These are phyloP conservation scores for Mycosphaerelloides madeirae DNA, from an alignment of 2,329 filamentous ascomycete genomes.

Conservation along the genomic window DNA sequence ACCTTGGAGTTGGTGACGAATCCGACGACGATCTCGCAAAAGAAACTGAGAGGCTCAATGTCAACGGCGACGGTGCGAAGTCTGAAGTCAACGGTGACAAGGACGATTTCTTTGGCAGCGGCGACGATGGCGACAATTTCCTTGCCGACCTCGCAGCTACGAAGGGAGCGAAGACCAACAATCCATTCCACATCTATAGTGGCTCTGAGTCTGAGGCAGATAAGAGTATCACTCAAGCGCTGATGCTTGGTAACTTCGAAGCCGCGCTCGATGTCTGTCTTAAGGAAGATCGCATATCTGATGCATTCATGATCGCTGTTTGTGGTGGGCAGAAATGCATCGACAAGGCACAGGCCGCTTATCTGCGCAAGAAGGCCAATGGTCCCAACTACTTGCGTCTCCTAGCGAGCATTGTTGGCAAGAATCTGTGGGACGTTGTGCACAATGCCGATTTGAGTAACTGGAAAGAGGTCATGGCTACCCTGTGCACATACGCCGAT, in stretches of 20 bases:
- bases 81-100: slow-evolving; percentile 29
- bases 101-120: slow-evolving; percentile 67
- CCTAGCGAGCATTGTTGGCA: slow-evolving; percentile 84
- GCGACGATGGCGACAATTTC: slow-evolving; percentile 75
- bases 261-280: slow-evolving; percentile 85
- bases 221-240: slow-evolving; percentile 76
- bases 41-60: slow-evolving; percentile 33
- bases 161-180: slow-evolving; percentile 88
- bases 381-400: slow-evolving; percentile 89
- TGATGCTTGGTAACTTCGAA: slow-evolving; percentile 87
- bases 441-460: slow-evolving; percentile 89
- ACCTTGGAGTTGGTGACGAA: slow-evolving; percentile 74
- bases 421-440: slow-evolving; percentile 97
- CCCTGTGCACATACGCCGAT: slow-evolving; percentile 90
- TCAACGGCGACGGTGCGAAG: slow-evolving; percentile 54
- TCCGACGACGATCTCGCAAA: slow-evolving; percentile 45
- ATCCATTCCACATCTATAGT: slow-evolving; percentile 84
- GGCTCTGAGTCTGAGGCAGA: slow-evolving; percentile 81
- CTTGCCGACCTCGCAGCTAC: slow-evolving; percentile 77
- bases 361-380: slow-evolving; percentile 75
- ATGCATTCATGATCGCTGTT: slow-evolving; percentile 97
- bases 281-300: slow-evolving; percentile 82
- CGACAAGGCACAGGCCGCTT: slow-evolving; percentile 87
- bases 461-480: slow-evolving; percentile 97
- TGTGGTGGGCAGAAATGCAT: slow-evolving; percentile 90